These are phyloP conservation scores for Fusarium poae DNA, from an alignment of 2,329 filamentous ascomycete species.

Conservation along the genomic window DNA sequence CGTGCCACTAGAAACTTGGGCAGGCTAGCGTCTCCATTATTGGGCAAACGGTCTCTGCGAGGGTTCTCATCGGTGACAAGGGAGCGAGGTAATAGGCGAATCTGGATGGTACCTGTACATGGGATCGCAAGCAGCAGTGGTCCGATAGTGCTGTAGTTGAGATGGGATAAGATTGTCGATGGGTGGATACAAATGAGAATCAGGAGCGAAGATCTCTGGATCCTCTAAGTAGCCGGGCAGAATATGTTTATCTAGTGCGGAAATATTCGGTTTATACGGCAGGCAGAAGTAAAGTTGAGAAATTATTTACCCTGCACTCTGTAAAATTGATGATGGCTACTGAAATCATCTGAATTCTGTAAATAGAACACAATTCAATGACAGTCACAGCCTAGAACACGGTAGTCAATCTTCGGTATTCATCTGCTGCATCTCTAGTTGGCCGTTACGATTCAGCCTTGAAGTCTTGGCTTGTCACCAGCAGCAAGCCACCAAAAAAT, in stretches of 20 bases:
- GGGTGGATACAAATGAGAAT: conserved; percentile 1
- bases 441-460: conserved; percentile 22
- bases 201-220: conserved; percentile 8
- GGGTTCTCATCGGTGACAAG: conserved; percentile 2
- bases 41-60: conserved; percentile 21
- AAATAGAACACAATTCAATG: conserved; percentile 7
- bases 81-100: neutral
- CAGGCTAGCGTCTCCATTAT: conserved; percentile 7
- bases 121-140: neutral
- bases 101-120: neutral
- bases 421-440: conserved; percentile 21
- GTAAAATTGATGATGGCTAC: neutral
- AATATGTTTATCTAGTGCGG: conserved; percentile 6
- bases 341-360: neutral
- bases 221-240: neutral
- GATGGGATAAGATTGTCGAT: conserved; percentile 17
- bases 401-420: neutral
- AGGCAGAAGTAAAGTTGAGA: neutral
- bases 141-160: neutral
- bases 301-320: neutral
- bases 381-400: conserved; percentile 4
- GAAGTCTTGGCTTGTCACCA: conserved; percentile 18
- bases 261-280: neutral
- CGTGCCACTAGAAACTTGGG: conserved; percentile 1
- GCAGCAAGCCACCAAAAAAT: conserved; percentile 11